phyloP scores from a whole-genome alignment of 768 basidiomycete genomes.

The Mycena vulgaris region DNA sequence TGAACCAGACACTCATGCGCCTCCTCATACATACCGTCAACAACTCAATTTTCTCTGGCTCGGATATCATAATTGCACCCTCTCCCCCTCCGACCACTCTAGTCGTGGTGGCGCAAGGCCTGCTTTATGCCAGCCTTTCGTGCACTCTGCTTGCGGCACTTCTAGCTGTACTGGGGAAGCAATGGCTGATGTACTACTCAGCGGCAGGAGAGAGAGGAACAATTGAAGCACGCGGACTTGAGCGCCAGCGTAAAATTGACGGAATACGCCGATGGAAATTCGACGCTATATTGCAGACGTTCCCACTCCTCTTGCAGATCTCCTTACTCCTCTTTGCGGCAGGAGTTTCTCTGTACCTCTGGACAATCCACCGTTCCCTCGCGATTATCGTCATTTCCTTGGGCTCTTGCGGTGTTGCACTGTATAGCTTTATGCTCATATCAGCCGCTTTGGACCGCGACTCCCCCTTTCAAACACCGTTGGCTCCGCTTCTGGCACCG shows the following conservation, averaged over 20 bases:
- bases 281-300: too few species aligned
- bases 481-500: too few species aligned
- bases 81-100: neutral
- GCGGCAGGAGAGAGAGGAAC: neutral
- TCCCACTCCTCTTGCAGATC: too few species aligned
- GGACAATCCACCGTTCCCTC: neutral
- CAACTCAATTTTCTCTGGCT: neutral
- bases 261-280: too few species aligned
- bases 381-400: neutral
- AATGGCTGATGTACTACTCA: neutral
- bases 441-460: too few species aligned
- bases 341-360: neutral
- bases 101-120: neutral
- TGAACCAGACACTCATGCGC: neutral
- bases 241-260: too few species aligned
- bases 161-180: neutral
- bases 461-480: too few species aligned
- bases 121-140: neutral
- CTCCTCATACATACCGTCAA: neutral
- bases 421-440: too few species aligned
- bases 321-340: neutral
- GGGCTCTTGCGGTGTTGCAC: too few species aligned
- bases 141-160: neutral
- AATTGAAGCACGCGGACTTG: neutral
- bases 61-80: neutral